A percentile compares a stretch with the other conserved stretches of the same genome.
These are phyloP conservation scores for Recurvomyces mirabilis DNA, from an alignment of 495 filamentous ascomycete species.

Conservation along the genomic window DNA sequence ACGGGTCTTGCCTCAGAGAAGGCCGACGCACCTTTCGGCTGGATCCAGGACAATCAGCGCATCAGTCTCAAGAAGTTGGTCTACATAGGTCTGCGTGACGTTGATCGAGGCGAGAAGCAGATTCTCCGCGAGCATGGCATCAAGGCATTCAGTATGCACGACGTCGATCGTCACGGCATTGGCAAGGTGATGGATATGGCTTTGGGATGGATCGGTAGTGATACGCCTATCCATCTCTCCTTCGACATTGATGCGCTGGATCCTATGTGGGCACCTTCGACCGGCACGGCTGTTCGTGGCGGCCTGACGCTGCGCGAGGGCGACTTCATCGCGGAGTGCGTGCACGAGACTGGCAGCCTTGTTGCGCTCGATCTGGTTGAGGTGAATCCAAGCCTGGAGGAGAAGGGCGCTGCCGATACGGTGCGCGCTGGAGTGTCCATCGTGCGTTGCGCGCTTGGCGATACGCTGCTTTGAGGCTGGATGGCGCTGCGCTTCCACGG, in stretches of 20 bases:
- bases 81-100: slow-evolving; percentile 91
- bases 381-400: slow-evolving; percentile 82
- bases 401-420: slow-evolving; percentile 70
- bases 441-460: slow-evolving; percentile 82
- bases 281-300: slow-evolving; percentile 90
- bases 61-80: slow-evolving; percentile 77
- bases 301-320: slow-evolving; percentile 91
- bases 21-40: slow-evolving; percentile 66
- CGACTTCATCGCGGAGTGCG: slow-evolving; percentile 94
- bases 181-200: slow-evolving; percentile 97
- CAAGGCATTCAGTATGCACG: slow-evolving; percentile 96
- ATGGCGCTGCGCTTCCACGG: too few species aligned
- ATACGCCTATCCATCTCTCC: slow-evolving; percentile 90
- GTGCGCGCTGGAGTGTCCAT: slow-evolving; percentile 82
- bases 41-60: slow-evolving; percentile 56
- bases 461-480: slow-evolving; percentile 72
- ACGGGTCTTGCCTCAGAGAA: slow-evolving; percentile 69
- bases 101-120: slow-evolving; percentile 82
- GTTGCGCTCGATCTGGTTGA: slow-evolving; percentile 91
- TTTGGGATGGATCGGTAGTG: slow-evolving; percentile 80
- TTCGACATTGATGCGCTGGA: slow-evolving; percentile 97
- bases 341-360: slow-evolving; percentile 84
- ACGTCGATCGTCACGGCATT: slow-evolving; percentile 88
- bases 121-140: slow-evolving; percentile 79
- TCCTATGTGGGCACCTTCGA: slow-evolving; percentile 90